A percentile compares a stretch with the other conserved stretches of the same genome.
Evolutionary conservation across 2,329 filamentous ascomycete species (phyloP).

Genomic region (Pseudogymnoascus sp.): DNA sequence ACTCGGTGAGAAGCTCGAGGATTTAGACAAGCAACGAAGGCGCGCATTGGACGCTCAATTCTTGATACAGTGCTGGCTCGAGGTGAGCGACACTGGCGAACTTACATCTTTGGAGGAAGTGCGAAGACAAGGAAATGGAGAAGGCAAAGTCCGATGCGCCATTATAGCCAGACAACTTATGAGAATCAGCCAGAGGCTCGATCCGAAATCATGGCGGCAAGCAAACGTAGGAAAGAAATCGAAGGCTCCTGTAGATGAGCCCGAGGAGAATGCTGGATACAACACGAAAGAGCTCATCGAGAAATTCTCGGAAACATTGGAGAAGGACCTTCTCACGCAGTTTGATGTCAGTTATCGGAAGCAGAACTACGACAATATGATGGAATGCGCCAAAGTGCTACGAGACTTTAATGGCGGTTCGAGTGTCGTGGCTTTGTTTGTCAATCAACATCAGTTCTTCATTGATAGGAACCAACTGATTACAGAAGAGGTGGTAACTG

Average conservation of each 20-base stretch:
- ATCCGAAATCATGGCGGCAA: conserved; percentile 65
- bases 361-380: conserved; percentile 97
- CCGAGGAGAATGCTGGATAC: conserved; percentile 27
- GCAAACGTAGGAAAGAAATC: conserved; percentile 46
- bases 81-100: conserved; percentile 84
- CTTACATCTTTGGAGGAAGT: conserved; percentile 84
- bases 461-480: conserved; percentile 91
- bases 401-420: conserved; percentile 93
- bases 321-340: conserved; percentile 90
- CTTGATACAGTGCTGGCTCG: conserved; percentile 91
- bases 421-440: conserved; percentile 91
- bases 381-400: conserved; percentile 88
- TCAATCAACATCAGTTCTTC: conserved; percentile 99
- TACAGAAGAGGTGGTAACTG: conserved; percentile 52
- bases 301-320: conserved; percentile 90
- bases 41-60: conserved; percentile 90
- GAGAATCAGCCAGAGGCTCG: conserved; percentile 86
- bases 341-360: conserved; percentile 95
- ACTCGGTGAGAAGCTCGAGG: conserved; percentile 88
- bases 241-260: conserved; percentile 34
- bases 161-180: conserved; percentile 89
- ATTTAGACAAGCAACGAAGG: conserved; percentile 84
- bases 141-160: conserved; percentile 89
- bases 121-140: conserved; percentile 72
- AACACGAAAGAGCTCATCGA: conserved; percentile 86